A percentile compares a stretch with the other conserved stretches of the same genome.
Evolutionary conservation across 495 filamentous ascomycete genomes (phyloP).

Genomic region (Choiromyces venosus): DNA sequence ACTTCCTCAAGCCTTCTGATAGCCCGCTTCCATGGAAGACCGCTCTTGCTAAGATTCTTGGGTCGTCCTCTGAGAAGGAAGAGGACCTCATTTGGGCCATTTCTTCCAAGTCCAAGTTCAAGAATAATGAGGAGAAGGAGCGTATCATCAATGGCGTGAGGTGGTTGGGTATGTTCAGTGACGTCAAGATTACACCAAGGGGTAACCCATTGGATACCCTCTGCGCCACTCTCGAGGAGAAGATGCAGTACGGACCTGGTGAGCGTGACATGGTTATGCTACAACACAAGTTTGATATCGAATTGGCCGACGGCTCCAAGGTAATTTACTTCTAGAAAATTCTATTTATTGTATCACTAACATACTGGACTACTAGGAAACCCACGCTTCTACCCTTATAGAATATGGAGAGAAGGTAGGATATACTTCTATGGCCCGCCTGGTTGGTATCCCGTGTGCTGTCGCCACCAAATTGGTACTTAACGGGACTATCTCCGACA

Average conservation of each 20-base stretch:
- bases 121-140: conserved; percentile 63
- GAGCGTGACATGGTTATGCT: conserved; percentile 86
- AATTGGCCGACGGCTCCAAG: conserved; percentile 64
- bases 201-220: conserved; percentile 84
- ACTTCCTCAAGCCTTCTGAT: conserved; percentile 48
- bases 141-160: conserved; percentile 69
- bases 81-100: conserved; percentile 67
- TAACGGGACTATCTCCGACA: conserved; percentile 69
- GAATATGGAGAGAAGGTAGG: conserved; percentile 80
- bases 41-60: conserved; percentile 67
- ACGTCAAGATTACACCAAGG: conserved; percentile 63
- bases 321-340: conserved; percentile 14
- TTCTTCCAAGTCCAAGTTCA: conserved; percentile 67
- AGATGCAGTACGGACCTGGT: conserved; percentile 78
- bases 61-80: conserved; percentile 56
- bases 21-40: conserved; percentile 69
- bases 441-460: conserved; percentile 63
- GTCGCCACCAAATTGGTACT: conserved; percentile 76
- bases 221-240: conserved; percentile 81
- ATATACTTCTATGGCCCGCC: conserved; percentile 86
- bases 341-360: background rate
- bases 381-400: conserved; percentile 69
- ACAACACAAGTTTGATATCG: conserved; percentile 89
- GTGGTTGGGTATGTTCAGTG: conserved; percentile 85
- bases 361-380: conserved; percentile 54